Evolutionary conservation across 2,329 filamentous ascomycete genomes (phyloP), one percentile per base, ranked within the genome.

Genomic region (Colletotrichum liriopes): DNA sequence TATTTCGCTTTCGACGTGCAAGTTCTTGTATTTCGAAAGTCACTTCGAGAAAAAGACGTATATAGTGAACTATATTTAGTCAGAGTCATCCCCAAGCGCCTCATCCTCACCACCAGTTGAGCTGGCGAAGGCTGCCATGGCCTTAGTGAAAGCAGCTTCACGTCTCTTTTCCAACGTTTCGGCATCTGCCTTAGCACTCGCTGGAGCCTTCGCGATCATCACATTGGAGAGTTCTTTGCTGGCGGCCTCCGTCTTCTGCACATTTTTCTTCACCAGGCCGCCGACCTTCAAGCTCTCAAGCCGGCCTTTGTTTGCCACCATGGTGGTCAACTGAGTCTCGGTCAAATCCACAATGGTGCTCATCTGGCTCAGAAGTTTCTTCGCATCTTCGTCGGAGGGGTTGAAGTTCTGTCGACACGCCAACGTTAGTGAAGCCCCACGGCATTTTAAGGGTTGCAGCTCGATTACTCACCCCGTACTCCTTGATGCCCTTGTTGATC

Each of bases 181-280:
- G 4, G 55, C 63, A 7, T 71, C 63, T 3, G 23, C 41, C 56
- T 67, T 71, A 9, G 55, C 26, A n/a, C 37, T 49, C 18, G 55
- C 41, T 0, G 68, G 68, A 0, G 68, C 68, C 63, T 71, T 71
- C 18, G 63, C 9, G 2, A 67, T 37, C 68, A 71, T 71, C 18
- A 67, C 18, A 5, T 66, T 23, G 0, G 68, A 71, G 11, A 71
- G 56, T 20, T 71, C 68, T 49, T 67, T 71, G 63, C 68, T 67
- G 32, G 56, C 68, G 5, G 6, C 49, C 49, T 71, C 68, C 3
- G 68, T 71, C 26, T 71, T 71, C 41, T 55, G 47, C 3, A 71
- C 64, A 47, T 71, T 71, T 63, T 71, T 71, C 68, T 67, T 71
- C 6, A 71, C 68, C 23, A 67, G 26, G 7, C 68, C 68, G 1